Conservation (phyloP, 2,329 filamentous ascomycete species). For the Penicillium palitans region DNA sequence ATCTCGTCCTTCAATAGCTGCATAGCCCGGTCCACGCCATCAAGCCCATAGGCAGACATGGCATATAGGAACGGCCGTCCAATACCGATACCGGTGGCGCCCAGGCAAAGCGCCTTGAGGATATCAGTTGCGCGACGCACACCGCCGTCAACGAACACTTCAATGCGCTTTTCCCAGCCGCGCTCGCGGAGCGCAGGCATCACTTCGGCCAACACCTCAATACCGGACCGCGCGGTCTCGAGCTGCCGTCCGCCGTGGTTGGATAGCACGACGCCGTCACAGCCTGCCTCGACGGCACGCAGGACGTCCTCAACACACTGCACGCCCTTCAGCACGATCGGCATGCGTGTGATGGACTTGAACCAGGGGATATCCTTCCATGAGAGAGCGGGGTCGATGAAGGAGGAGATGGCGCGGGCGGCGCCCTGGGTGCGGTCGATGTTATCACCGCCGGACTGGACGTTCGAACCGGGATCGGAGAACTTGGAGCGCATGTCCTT, state of each 20-base stretch:
- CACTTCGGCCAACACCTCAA: constrained; percentile 90
- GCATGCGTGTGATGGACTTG: constrained; percentile 83
- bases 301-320: constrained; percentile 95
- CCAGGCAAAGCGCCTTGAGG: constrained; percentile 89
- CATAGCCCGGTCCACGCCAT: constrained; percentile 90
- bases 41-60: constrained; percentile 86
- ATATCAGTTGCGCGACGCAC: constrained; percentile 90
- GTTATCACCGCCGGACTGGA: constrained; percentile 67
- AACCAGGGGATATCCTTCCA: constrained; percentile 98
- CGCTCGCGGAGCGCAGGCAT: constrained; percentile 79
- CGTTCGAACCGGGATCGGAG: constrained; percentile 75
- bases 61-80: constrained; percentile 93
- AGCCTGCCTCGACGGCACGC: constrained; percentile 75
- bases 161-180: constrained; percentile 73
- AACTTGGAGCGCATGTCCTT: constrained; percentile 98
- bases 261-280: constrained; percentile 87
- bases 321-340: constrained; percentile 93
- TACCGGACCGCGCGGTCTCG: constrained; percentile 82
- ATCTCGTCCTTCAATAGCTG: constrained; percentile 92
- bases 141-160: constrained; percentile 89
- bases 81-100: constrained; percentile 89
- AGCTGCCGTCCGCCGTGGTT: constrained; percentile 96
- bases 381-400: constrained; percentile 90
- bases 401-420: constrained; percentile 89
- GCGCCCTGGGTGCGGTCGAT: constrained; percentile 90